A percentile compares a stretch with the other conserved stretches of the same genome.
Conservation (phyloP, 2,329 filamentous ascomycete species). For the Hypoxylon sp. region DNA sequence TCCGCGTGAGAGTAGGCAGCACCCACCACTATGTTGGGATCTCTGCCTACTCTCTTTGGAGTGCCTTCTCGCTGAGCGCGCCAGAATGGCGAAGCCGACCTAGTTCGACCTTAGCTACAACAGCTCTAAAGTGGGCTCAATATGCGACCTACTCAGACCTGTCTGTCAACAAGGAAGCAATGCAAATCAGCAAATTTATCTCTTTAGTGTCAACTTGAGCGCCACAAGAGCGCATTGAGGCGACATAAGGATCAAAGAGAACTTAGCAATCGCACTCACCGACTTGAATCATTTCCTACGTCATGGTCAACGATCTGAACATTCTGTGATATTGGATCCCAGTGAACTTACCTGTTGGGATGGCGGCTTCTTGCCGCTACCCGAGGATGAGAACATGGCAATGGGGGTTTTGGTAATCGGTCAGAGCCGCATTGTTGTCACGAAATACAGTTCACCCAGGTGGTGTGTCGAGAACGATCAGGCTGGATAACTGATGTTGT, state of each 20-base stretch:
- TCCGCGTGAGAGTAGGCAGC: slow-evolving; percentile 97
- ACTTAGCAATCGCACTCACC: slow-evolving; percentile 71
- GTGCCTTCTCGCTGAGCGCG: slow-evolving; percentile 69
- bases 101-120: slow-evolving; percentile 57
- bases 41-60: slow-evolving; percentile 70
- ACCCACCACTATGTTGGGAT: slow-evolving; percentile 84
- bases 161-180: slow-evolving; percentile 59
- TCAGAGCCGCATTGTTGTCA: slow-evolving; percentile 50
- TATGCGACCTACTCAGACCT: slow-evolving; percentile 72
- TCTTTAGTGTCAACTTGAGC: slow-evolving; percentile 29
- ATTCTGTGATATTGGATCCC: slow-evolving; percentile 29
- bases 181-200: slow-evolving; percentile 40
- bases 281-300: slow-evolving; percentile 99
- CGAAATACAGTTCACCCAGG: slow-evolving; percentile 27
- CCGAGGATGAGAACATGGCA: slow-evolving; percentile 76
- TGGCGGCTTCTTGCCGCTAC: slow-evolving; percentile 77
- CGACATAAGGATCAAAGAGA: not conserved
- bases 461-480: slow-evolving; percentile 21
- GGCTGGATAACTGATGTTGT: slow-evolving; percentile 17
- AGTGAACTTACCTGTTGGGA: slow-evolving; percentile 75
- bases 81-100: slow-evolving; percentile 93
- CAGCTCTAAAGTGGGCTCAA: slow-evolving; percentile 12
- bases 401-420: slow-evolving; percentile 47
- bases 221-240: slow-evolving; percentile 34
- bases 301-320: slow-evolving; percentile 53